phyloP scores from a whole-genome alignment of 2,329 filamentous ascomycete genomes.

The Penicillium sp. region DNA sequence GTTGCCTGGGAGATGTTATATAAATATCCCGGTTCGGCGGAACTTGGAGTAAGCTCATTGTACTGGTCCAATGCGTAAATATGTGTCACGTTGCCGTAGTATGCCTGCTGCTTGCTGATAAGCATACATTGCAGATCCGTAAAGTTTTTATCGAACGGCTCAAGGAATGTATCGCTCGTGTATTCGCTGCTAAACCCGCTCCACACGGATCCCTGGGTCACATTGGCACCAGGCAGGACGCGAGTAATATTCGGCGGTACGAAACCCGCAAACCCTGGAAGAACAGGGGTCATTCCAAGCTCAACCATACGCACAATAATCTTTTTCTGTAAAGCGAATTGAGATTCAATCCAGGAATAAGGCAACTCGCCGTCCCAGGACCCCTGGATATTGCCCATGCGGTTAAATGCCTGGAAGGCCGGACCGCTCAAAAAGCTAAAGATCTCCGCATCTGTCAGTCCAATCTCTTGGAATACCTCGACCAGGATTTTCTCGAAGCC shows the following conservation, averaged over 20 bases:
- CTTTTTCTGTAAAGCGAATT: slow-evolving; percentile 51
- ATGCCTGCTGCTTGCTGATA: slow-evolving; percentile 46
- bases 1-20: slow-evolving; percentile 45
- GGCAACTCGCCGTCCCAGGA: slow-evolving; percentile 51
- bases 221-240: slow-evolving; percentile 44
- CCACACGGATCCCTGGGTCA: slow-evolving; percentile 49
- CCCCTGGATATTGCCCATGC: slow-evolving; percentile 55
- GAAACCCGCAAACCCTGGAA: slow-evolving; percentile 55
- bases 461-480: slow-evolving; percentile 49
- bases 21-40: slow-evolving; percentile 47
- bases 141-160: slow-evolving; percentile 48
- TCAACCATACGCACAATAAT: slow-evolving; percentile 53
- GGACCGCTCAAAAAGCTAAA: slow-evolving; percentile 50
- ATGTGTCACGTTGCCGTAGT: slow-evolving; percentile 50
- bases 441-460: slow-evolving; percentile 48
- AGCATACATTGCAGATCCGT: slow-evolving; percentile 47
- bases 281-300: slow-evolving; percentile 54
- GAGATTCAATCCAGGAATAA: slow-evolving; percentile 47
- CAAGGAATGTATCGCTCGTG: slow-evolving; percentile 50
- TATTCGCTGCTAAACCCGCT: slow-evolving; percentile 42
- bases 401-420: slow-evolving; percentile 55
- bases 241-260: slow-evolving; percentile 46
- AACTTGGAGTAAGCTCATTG: slow-evolving; percentile 53
- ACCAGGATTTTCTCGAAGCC: slow-evolving; percentile 53
- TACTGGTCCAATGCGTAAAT: slow-evolving; percentile 56